Evolutionary conservation across 257 asterid genomes (phyloP).

Genomic region (Prunella vulgaris): DNA sequence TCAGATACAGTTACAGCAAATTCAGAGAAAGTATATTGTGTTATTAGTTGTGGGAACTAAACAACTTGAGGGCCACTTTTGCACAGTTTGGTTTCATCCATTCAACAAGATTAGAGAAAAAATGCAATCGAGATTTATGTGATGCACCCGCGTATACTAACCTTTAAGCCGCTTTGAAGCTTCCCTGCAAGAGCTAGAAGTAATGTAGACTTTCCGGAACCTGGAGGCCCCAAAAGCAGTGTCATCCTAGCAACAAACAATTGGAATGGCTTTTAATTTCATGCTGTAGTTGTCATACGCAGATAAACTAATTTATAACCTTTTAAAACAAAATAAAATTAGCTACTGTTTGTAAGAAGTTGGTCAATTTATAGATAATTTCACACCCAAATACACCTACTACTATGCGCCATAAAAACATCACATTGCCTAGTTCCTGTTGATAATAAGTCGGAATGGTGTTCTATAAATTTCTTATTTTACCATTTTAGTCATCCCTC

Average conservation of each 20-base stretch:
- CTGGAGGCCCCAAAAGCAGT: slow-evolving; percentile 89
- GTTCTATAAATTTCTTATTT: too few relatives aligned
- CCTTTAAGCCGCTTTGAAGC: slow-evolving; percentile 64
- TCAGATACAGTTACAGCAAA: not conserved
- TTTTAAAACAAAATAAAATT: not conserved
- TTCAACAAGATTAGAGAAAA: not conserved
- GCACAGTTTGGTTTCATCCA: not conserved
- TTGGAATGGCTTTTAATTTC: not conserved
- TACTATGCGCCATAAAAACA: not conserved
- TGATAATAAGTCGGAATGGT: not conserved
- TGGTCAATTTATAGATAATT: not conserved
- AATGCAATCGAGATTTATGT: not conserved
- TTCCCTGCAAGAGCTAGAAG: slow-evolving; percentile 83
- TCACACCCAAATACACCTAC: not conserved
- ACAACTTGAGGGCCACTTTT: not conserved
- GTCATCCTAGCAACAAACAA: slow-evolving; percentile 59
- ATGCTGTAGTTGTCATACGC: not conserved
- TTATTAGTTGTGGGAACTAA: not conserved
- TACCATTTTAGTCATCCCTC: too few relatives aligned
- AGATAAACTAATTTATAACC: not conserved
- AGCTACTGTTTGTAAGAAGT: not conserved
- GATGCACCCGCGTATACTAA: slow-evolving; percentile 22
- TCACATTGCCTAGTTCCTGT: not conserved
- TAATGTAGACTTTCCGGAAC: slow-evolving; percentile 84
- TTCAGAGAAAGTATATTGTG: not conserved